Evolutionary conservation across 2,329 filamentous ascomycete genomes (phyloP).

Genomic region (Talaromyces sp.): DNA sequence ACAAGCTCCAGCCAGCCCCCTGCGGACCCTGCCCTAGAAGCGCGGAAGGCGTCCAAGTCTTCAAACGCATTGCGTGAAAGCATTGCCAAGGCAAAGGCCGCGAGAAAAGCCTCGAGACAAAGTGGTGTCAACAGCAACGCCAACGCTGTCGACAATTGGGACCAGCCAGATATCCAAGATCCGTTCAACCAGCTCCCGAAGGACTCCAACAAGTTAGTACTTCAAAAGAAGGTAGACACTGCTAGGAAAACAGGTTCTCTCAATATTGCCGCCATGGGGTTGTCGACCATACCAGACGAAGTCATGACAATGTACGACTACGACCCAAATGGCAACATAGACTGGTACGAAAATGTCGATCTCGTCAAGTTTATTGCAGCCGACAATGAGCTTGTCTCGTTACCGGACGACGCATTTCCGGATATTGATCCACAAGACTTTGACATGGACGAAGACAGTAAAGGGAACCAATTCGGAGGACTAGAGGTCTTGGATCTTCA

Average conservation of each 20-base stretch:
- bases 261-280: constrained; percentile 78
- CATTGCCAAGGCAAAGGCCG: constrained; percentile 87
- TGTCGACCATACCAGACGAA: constrained; percentile 73
- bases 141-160: constrained; percentile 36
- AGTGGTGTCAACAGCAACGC: constrained; percentile 19
- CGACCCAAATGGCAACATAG: constrained; percentile 57
- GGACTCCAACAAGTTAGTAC: constrained; percentile 57
- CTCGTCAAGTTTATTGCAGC: constrained; percentile 77
- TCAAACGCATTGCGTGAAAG: constrained; percentile 79
- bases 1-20: constrained; percentile 22
- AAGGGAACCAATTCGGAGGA: constrained; percentile 72
- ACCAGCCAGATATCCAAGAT: constrained; percentile 37
- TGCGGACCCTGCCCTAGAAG: constrained; percentile 26
- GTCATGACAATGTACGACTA: constrained; percentile 88
- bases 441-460: constrained; percentile 59
- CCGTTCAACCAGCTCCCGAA: constrained; percentile 57
- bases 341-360: constrained; percentile 91
- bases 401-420: constrained; percentile 73
- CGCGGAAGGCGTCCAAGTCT: constrained; percentile 55
- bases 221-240: constrained; percentile 65
- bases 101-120: constrained; percentile 52
- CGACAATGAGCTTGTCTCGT: constrained; percentile 75
- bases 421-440: constrained; percentile 55
- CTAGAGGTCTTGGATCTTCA: constrained; percentile 80
- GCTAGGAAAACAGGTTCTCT: constrained; percentile 74